Evolutionary conservation across 2,329 filamentous ascomycete genomes (phyloP).

Genomic region (Xylariales sp.): DNA sequence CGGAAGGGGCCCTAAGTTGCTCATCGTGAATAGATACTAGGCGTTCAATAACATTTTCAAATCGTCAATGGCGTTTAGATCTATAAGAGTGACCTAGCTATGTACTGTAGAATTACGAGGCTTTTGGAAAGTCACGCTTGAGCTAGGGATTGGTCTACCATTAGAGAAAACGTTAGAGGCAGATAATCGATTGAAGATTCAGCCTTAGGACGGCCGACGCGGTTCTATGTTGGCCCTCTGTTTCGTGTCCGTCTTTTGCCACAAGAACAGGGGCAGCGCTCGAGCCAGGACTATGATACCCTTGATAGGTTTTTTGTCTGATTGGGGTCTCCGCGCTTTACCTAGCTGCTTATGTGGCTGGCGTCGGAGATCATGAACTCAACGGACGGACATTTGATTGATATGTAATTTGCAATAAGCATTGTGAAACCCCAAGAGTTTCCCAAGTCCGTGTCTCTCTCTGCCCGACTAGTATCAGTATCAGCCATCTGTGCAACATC

Average conservation of each 20-base stretch:
- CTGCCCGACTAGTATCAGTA: not conserved
- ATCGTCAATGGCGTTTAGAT: not conserved
- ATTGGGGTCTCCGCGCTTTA: too few species aligned
- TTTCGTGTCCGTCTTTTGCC: too few species aligned
- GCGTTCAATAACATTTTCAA: not conserved
- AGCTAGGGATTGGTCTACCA: too few species aligned
- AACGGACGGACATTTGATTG: too few species aligned
- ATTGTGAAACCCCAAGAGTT: not conserved
- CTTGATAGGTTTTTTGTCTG: too few species aligned
- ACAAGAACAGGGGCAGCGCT: too few species aligned
- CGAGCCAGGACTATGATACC: too few species aligned
- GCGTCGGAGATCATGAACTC: too few species aligned
- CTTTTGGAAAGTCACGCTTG: not conserved
- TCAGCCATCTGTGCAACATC: too few species aligned
- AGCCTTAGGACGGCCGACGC: not conserved
- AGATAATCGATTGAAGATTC: not conserved
- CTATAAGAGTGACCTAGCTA: not conserved
- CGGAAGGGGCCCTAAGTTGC: slow-evolving; percentile 11
- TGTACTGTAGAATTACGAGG: not conserved
- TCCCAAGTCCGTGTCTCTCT: not conserved
- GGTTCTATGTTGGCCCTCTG: too few species aligned
- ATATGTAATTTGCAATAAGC: not conserved
- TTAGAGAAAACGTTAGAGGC: not conserved
- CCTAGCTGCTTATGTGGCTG: too few species aligned
- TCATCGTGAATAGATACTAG: not conserved